Evolutionary conservation across 2,329 filamentous ascomycete species (phyloP), one percentile per base, ranked within the genome.

Genomic region (Fonsecaea pugnacius): DNA sequence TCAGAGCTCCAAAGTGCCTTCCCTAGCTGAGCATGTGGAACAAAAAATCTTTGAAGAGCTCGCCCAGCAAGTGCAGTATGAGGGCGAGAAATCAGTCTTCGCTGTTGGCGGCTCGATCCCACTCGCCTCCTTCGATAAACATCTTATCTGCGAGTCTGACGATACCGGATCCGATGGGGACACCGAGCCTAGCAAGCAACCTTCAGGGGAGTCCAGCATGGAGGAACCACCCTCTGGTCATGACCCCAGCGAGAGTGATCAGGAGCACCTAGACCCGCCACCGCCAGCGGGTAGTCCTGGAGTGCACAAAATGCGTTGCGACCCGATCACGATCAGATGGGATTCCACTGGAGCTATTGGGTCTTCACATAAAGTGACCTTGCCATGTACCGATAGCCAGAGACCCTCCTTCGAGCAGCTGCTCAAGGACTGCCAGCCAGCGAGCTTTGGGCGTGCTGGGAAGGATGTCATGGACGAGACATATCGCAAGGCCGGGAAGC

Each of bases 351-450:
- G 21, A 2, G 10, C 21, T 5, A 7, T 27, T 21, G 35, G 33
- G 5, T 27, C 35, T 7, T 56, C 51, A 7, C 30, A 40, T 21
- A 56, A 56, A 40, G 53, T 56, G 7, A 56, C 53, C 35, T 38
- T 56, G 9, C 53, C 53, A n/a, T 38, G 32, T 27, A 27, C 53
- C 14, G 35, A 30, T 4, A 38, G 38, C 14, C 33, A 56, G 35
- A 43, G 53, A 30, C 35, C 53, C 33, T 16, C 16, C 18, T 43
- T 56, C 53, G 53, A 56, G 35, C 53, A 56, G 32, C 16, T 56
- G 8, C 53, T 35, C 8, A 58, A 58, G 30, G 55, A 58, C 38
- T 58, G 55, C 21, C 55, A 58, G 24, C 55, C 55, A 58, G 55
- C 35, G n/a, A 56, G 35, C 33, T 56, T 56, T 27, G 53, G 53